These are phyloP conservation scores for Salix purpurea DNA, from an alignment of 345 rosid genomes.

Conservation along the genomic window DNA sequence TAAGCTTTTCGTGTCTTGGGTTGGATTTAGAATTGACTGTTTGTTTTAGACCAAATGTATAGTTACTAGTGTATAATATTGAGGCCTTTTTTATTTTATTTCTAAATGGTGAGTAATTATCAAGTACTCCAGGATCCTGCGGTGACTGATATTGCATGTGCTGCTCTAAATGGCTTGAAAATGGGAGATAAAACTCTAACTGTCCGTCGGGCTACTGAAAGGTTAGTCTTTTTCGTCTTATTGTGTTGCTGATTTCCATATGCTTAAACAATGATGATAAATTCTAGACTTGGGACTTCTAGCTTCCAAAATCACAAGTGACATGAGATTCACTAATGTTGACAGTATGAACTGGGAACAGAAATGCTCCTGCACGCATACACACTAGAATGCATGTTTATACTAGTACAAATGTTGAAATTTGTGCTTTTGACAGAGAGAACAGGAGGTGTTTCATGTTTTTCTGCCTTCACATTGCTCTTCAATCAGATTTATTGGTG, in stretches of 20 bases:
- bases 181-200: conserved; percentile 36
- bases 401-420: not conserved
- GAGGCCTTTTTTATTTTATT: not conserved
- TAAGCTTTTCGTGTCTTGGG: not conserved
- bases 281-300: not conserved
- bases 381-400: not conserved
- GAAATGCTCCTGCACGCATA: not conserved
- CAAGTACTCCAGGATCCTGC: conserved; percentile 21
- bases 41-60: no score
- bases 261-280: not conserved
- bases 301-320: not conserved
- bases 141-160: conserved; percentile 34
- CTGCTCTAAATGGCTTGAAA: conserved; percentile 35
- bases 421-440: not conserved
- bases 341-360: not conserved
- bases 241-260: not conserved
- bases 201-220: conserved; percentile 30
- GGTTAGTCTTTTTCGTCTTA: conserved; percentile 13
- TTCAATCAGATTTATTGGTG: not conserved
- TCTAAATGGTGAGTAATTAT: not conserved
- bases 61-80: not conserved
- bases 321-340: not conserved
- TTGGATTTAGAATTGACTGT: not conserved
- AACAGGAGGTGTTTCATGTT: not conserved
- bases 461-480: not conserved